phyloP scores from a whole-genome alignment of 2,329 filamentous ascomycete genomes.

The Colletotrichum orchidophilum region DNA sequence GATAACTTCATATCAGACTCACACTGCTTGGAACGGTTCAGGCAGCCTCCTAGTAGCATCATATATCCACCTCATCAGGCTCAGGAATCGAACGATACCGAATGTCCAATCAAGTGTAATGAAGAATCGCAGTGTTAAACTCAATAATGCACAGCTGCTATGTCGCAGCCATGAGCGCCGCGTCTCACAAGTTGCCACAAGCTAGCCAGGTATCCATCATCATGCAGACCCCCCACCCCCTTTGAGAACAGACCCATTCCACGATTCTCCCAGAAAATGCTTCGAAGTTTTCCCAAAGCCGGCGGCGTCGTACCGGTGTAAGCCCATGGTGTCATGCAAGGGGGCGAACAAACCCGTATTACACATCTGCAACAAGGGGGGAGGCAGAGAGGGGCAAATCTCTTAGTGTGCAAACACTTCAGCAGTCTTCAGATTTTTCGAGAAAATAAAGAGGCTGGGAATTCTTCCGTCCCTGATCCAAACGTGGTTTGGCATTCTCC shows the following conservation, averaged over 20 bases:
- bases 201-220: slow-evolving; percentile 24
- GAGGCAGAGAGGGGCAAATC: not conserved
- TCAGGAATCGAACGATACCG: not conserved
- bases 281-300: not conserved
- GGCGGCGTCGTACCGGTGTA: not conserved
- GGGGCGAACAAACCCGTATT: not conserved
- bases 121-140: not conserved
- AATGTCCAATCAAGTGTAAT: not conserved
- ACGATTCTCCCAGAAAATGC: not conserved
- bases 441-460: slow-evolving; percentile 8
- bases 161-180: not conserved
- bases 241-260: not conserved
- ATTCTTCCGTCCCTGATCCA: not conserved
- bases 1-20: not conserved
- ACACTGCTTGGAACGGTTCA: not conserved
- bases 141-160: not conserved
- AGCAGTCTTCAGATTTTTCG: not conserved
- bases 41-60: not conserved
- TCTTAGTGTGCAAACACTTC: not conserved
- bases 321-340: not conserved
- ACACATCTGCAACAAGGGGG: not conserved
- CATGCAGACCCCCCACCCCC: not conserved
- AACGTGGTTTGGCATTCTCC: not conserved
- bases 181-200: not conserved
- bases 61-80: not conserved